Conservation (phyloP, 163 green algal species). For the Scenedesmus sp. region DNA sequence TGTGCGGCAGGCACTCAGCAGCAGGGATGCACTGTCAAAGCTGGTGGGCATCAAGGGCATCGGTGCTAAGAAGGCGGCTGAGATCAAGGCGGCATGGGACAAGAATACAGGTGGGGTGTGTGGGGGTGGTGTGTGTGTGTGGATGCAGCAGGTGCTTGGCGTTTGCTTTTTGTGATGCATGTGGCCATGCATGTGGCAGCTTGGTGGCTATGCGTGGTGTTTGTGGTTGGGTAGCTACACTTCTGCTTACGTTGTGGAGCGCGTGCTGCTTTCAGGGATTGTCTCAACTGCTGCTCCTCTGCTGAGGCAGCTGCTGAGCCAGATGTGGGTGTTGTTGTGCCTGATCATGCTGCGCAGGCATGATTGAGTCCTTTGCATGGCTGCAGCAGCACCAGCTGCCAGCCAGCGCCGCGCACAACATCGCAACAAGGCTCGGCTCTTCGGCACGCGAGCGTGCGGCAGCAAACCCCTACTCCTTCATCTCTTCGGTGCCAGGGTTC, state of each 20-base stretch:
- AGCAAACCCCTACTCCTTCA: conserved; percentile 22
- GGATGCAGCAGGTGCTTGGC: too few relatives aligned
- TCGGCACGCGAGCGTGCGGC: neutral
- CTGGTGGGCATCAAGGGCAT: conserved; percentile 37
- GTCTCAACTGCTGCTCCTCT: too few relatives aligned
- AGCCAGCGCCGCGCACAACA: neutral
- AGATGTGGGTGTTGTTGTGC: neutral
- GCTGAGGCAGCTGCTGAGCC: too few relatives aligned
- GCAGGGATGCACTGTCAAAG: neutral
- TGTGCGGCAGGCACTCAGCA: neutral
- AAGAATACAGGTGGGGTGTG: neutral
- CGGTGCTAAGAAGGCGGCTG: neutral
- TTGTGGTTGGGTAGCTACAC: too few relatives aligned
- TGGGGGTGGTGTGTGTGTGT: neutral
- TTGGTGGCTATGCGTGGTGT: too few relatives aligned
- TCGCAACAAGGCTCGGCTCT: neutral
- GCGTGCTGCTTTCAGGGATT: too few relatives aligned
- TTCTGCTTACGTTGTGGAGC: too few relatives aligned
- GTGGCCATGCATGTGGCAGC: too few relatives aligned
- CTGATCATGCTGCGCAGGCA: neutral
- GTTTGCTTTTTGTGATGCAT: too few relatives aligned
- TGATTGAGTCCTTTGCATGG: conserved; percentile 6
- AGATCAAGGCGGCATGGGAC: conserved; percentile 39
- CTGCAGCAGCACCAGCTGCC: conserved; percentile 17
- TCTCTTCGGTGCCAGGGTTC: conserved; percentile 4